Percentiles rank a stretch among this genome's conserved stretches.
phyloP scores from a whole-genome alignment of 2,329 filamentous ascomycete species.

The Nemania sp. region DNA sequence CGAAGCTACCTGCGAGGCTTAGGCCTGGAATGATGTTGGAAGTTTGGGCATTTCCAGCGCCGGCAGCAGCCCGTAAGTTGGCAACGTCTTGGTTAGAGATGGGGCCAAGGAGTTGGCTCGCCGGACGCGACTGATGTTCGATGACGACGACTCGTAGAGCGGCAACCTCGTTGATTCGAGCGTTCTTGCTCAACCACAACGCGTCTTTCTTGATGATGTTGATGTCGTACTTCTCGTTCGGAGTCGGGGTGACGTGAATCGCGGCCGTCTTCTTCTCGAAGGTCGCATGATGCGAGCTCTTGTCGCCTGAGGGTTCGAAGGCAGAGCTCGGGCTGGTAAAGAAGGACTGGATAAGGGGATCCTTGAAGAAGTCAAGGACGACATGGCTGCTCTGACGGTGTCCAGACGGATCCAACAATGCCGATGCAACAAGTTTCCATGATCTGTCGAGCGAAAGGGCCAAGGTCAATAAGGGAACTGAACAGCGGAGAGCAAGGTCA shows the following conservation, averaged over 20 bases:
- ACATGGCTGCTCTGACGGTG: conserved; percentile 57
- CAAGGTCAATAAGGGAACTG: conserved; percentile 28
- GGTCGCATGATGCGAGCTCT: conserved; percentile 65
- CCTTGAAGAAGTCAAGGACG: conserved; percentile 71
- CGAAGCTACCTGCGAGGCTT: conserved; percentile 50
- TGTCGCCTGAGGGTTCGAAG: conserved; percentile 61
- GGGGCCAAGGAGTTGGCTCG: conserved; percentile 70
- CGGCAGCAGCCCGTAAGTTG: conserved; percentile 75
- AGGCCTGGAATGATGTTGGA: conserved; percentile 61
- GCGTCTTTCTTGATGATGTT: conserved; percentile 83
- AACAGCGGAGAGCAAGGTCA: background rate
- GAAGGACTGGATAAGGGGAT: conserved; percentile 69
- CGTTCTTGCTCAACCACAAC: conserved; percentile 80
- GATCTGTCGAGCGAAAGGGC: conserved; percentile 50
- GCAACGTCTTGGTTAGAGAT: conserved; percentile 78
- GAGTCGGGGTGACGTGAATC: conserved; percentile 76
- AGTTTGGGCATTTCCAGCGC: conserved; percentile 63
- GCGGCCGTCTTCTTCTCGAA: conserved; percentile 87
- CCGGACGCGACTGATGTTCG: conserved; percentile 82
- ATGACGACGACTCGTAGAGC: conserved; percentile 80
- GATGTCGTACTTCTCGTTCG: conserved; percentile 71
- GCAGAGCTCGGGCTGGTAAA: conserved; percentile 71
- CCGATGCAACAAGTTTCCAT: conserved; percentile 64
- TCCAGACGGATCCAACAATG: conserved; percentile 60
- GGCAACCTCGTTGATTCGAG: conserved; percentile 77